A percentile compares a stretch with the other conserved stretches of the same genome.
Evolutionary conservation across 495 filamentous ascomycete genomes (phyloP).

Genomic region (Daldinia decipiens): DNA sequence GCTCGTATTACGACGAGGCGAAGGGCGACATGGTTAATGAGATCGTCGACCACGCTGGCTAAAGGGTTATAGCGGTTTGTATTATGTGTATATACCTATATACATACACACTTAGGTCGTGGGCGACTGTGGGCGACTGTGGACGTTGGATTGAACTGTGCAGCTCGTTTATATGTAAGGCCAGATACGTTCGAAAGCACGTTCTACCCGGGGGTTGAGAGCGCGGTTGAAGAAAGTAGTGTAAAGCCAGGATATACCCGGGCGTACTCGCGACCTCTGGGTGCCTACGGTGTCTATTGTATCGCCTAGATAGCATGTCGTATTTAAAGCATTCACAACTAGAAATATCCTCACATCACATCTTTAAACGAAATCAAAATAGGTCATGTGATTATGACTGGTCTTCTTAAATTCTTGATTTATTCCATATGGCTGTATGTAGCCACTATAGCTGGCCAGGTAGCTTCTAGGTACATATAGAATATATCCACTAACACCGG

Average conservation of each 20-base stretch:
- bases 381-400: neutral
- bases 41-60: conserved; percentile 90
- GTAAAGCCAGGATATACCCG: conserved; percentile 31
- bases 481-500: conserved; percentile 40
- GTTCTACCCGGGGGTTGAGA: conserved; percentile 8
- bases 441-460: neutral
- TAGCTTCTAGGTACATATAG: neutral
- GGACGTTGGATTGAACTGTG: conserved; percentile 16
- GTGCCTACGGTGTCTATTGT: conserved; percentile 11
- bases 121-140: neutral
- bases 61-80: conserved; percentile 11
- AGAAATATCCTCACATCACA: neutral
- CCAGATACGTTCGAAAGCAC: conserved; percentile 2
- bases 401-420: neutral
- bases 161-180: conserved; percentile 9
- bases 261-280: conserved; percentile 6
- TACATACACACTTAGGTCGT: neutral
- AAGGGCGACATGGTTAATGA: conserved; percentile 81
- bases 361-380: neutral
- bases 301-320: conserved; percentile 41
- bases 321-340: conserved; percentile 39
- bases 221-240: conserved; percentile 3
- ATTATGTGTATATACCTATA: neutral
- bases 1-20: conserved; percentile 72
- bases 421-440: neutral